Percentiles rank a stretch among this genome's conserved stretches.
Evolutionary conservation across 2,329 filamentous ascomycete genomes (phyloP).

Genomic region (Fusarium aywerte): DNA sequence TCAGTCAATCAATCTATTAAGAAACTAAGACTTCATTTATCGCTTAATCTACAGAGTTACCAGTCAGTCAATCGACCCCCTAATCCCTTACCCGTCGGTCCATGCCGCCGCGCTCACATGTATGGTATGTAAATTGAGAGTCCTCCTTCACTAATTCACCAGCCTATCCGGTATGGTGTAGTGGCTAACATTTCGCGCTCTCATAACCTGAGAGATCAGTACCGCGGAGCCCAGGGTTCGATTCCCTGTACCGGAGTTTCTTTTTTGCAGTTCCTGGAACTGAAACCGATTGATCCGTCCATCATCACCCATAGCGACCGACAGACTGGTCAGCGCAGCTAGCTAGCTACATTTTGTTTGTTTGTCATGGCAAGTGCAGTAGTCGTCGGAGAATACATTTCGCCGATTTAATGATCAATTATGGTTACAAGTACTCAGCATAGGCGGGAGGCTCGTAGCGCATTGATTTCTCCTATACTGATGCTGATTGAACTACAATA

Average conservation of each 20-base stretch:
- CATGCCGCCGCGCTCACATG: too few relatives aligned
- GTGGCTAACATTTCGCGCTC: constrained; percentile 51
- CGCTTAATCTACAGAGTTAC: too few relatives aligned
- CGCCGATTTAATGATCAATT: too few relatives aligned
- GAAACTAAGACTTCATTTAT: too few relatives aligned
- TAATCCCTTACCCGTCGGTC: too few relatives aligned
- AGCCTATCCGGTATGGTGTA: constrained; percentile 49
- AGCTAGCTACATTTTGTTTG: neutral
- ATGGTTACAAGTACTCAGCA: too few relatives aligned
- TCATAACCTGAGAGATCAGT: constrained; percentile 43
- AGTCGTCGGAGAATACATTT: neutral
- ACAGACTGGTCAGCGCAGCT: neutral
- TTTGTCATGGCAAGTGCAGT: neutral
- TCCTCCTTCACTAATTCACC: neutral
- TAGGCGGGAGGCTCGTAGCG: neutral
- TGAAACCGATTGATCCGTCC: neutral
- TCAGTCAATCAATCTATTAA: too few relatives aligned
- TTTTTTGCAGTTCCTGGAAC: rapidly evolving
- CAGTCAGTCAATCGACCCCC: too few relatives aligned
- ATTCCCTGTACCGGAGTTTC: constrained; percentile 45
- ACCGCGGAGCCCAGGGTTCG: constrained; percentile 46
- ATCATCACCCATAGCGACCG: neutral
- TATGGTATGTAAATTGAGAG: too few relatives aligned
- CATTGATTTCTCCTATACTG: neutral
- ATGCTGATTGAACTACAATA: neutral